Conservation (phyloP, 805 yeast species). For the Isabelozyma rhagii region DNA sequence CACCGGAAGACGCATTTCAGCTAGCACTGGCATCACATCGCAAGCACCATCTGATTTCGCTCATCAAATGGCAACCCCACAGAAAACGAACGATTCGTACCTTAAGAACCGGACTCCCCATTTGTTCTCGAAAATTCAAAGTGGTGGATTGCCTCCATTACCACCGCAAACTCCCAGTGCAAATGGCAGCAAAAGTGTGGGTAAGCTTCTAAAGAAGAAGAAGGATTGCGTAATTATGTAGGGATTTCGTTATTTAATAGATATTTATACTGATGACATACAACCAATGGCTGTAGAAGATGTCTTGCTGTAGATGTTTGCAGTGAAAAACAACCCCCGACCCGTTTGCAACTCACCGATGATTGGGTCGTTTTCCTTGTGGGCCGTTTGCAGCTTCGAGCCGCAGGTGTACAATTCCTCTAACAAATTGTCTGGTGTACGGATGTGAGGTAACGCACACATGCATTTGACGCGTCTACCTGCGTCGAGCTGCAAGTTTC, state of each 20-base stretch:
- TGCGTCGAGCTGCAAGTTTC: not conserved
- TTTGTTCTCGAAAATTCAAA: too few relatives aligned
- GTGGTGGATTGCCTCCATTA: not conserved
- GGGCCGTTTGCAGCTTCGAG: too few relatives aligned
- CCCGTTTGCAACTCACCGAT: too few relatives aligned
- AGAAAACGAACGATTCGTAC: not conserved
- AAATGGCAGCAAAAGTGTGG: not conserved
- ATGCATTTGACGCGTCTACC: not conserved
- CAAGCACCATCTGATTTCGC: not conserved
- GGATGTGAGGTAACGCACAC: too few relatives aligned
- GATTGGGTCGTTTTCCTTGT: too few relatives aligned
- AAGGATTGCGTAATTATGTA: conserved; percentile 27
- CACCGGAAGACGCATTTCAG: not conserved
- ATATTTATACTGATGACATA: too few relatives aligned
- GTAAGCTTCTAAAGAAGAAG: conserved; percentile 18
- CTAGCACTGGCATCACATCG: not conserved
- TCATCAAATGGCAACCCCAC: not conserved
- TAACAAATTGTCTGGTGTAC: too few relatives aligned
- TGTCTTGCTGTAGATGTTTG: too few relatives aligned
- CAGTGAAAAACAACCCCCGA: too few relatives aligned
- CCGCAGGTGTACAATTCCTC: too few relatives aligned
- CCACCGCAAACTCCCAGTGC: not conserved
- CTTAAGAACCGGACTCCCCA: not conserved
- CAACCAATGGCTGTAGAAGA: too few relatives aligned
- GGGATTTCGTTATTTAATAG: too few relatives aligned